Evolutionary conservation across 257 asterid genomes (phyloP), one percentile per base, ranked within the genome.

Genomic region (Solanum pimpinellifolium): DNA sequence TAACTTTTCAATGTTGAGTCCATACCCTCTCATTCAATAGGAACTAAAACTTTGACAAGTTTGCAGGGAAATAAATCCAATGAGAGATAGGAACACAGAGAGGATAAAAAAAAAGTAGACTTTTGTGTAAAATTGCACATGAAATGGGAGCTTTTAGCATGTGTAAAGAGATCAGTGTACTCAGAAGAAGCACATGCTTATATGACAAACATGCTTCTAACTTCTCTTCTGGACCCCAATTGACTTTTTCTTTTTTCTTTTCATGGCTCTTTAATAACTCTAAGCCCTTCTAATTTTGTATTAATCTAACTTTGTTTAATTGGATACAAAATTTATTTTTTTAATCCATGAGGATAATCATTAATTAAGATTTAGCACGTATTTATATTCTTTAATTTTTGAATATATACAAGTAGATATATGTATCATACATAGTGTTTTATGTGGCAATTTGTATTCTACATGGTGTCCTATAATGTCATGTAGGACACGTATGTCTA

Each of bases 151-250:
- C 86, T 86, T 89, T 83, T 89, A 56, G 89, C 92, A 89, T 89
- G 92, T 89, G 92, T 39, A 83, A 66, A 81, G 86, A 74, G 46
- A 44, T 52, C 49, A 69, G 70, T 73, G 49, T 29, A 39, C 74
- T 90, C 91, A 88, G 92, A 88, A 77, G 83, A 46, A 85, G 88
- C 92, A 91, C 92, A 91, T 91, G 92, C 69, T 59, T 31, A 87
- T 74, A 83, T 83, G 85, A 80, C 84, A 78, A 78, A 85, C 88
- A 89, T 87, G 78, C 89, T 83, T 89, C 87, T 62, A 89, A 29
- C 72, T 69, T 59, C 87, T 41, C 47, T 15, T 62, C 66, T 87
- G 80, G 85, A 59, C 76, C 37, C 52, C 33, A 16, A n/a, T 41
- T 5, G 11, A 1, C 78, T 44, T 78, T 78, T 47, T 9, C 9